Conservation (phyloP, 257 asterid genomes). For the Coffea eugenioides region DNA sequence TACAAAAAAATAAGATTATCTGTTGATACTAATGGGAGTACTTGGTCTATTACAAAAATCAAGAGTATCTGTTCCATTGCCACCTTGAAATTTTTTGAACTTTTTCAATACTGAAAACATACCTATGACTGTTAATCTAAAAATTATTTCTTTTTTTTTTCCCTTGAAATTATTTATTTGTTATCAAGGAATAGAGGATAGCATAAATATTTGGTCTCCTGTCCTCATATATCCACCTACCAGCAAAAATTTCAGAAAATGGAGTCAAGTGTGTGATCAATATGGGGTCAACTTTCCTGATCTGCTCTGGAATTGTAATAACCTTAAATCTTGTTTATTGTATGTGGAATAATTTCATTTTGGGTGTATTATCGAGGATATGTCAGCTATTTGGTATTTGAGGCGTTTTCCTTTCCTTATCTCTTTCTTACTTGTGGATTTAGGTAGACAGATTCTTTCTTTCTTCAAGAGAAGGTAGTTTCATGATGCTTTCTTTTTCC, state of each 20-base stretch:
- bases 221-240: not conserved
- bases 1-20: no score
- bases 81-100: no score
- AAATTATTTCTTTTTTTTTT: not conserved
- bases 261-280: not conserved
- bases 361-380: not conserved
- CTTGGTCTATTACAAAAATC: not conserved
- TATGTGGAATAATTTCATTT: not conserved
- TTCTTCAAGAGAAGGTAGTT: not conserved
- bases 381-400: not conserved
- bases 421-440: not conserved
- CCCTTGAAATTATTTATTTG: not conserved
- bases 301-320: not conserved
- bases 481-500: not conserved
- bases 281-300: not conserved
- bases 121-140: not conserved
- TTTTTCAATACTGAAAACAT: no score
- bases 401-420: not conserved
- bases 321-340: not conserved
- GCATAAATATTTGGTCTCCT: not conserved
- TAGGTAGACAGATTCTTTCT: not conserved
- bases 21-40: not conserved
- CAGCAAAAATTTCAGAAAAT: not conserved
- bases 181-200: not conserved
- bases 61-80: not conserved